These are phyloP conservation scores for Iberis pinnata DNA, from an alignment of 345 rosid species.

Conservation along the genomic window DNA sequence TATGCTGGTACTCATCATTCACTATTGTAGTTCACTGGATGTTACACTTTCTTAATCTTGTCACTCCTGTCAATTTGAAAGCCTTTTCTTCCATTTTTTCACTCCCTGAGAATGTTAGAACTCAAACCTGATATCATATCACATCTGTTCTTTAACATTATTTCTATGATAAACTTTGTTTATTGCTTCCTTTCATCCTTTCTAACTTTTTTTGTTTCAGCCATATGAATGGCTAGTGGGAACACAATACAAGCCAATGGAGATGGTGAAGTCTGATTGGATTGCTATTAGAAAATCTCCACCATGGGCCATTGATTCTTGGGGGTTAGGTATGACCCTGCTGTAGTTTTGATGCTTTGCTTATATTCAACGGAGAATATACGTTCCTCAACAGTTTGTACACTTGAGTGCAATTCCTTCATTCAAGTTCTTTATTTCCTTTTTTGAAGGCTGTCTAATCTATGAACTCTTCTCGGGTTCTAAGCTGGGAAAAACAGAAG, in stretches of 20 bases:
- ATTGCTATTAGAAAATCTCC: slow-evolving; percentile 82
- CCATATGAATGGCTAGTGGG: slow-evolving; percentile 95
- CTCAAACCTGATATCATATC: background rate
- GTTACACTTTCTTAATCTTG: background rate
- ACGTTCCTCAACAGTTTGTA: background rate
- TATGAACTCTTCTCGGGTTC: slow-evolving; percentile 83
- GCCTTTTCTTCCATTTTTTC: background rate
- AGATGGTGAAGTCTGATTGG: slow-evolving; percentile 91
- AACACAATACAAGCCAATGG: slow-evolving; percentile 89
- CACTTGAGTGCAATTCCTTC: slow-evolving; percentile 6
- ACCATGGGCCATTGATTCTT: slow-evolving; percentile 95
- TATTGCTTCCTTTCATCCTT: slow-evolving; percentile 15
- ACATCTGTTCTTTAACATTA: background rate
- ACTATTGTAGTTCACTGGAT: slow-evolving; percentile 4
- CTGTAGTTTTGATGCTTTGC: background rate
- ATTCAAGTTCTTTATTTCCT: background rate
- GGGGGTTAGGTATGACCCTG: slow-evolving; percentile 82
- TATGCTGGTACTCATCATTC: slow-evolving; percentile 72
- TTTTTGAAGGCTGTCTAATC: slow-evolving; percentile 73
- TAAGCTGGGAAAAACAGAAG: slow-evolving; percentile 89
- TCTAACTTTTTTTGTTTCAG: slow-evolving; percentile 34
- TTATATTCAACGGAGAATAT: background rate
- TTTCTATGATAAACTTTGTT: slow-evolving; percentile 6
- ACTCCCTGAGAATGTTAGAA: background rate
- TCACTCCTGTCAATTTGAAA: slow-evolving; percentile 2